Evolutionary conservation across 1,284 basidiomycete genomes (phyloP), one percentile per base, ranked within the genome.

Genomic region (Apiotrichum gracile): DNA sequence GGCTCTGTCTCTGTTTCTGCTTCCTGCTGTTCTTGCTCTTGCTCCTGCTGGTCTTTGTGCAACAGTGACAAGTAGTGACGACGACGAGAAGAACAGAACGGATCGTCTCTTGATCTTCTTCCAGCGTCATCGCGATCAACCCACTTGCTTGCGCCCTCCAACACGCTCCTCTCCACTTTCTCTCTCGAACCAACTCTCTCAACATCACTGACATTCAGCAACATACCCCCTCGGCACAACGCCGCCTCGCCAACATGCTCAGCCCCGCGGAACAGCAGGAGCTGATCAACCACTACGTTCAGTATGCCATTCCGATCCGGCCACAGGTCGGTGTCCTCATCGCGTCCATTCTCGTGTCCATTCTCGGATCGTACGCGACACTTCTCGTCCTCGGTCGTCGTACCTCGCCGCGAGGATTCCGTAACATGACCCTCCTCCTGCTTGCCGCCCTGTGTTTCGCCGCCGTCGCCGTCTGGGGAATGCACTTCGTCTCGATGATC

Each of bases 401-500:
- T 44, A 78, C 78, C 8, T 67, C 68, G 29, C 71, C 73, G 50
- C 66, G 68, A 50, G 77, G 77, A 33, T 57, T 67, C 47, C 63
- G 72, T 34, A 78, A 78, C 64, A 61, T 76, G 54, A 47, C 62
- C n/a, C 63, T 78, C 21, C 72, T 79, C 43, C 54, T 70, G 48
- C 80, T 81, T 47, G 78, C 84, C 13, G 91, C 89, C 29, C 80
- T 83, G 45, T 87, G 90, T 52, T 93, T 92, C 81, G 88, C 89
- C 43, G 89, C 88, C 21, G 88, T 91, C 62, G 88, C 85, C 62
- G 87, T 76, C 14, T 78, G 73, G 75, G 70, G 68, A 25, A 76
- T 76, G 77, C 78, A 79, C 68, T 79, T 79, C 54, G 77, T 79
- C 63, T 74, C 75, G 52, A 75, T 76, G 72, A 69, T 70, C 58